phyloP scores from a whole-genome alignment of 2,329 filamentous ascomycete species.

The Beauveria bassiana region DNA sequence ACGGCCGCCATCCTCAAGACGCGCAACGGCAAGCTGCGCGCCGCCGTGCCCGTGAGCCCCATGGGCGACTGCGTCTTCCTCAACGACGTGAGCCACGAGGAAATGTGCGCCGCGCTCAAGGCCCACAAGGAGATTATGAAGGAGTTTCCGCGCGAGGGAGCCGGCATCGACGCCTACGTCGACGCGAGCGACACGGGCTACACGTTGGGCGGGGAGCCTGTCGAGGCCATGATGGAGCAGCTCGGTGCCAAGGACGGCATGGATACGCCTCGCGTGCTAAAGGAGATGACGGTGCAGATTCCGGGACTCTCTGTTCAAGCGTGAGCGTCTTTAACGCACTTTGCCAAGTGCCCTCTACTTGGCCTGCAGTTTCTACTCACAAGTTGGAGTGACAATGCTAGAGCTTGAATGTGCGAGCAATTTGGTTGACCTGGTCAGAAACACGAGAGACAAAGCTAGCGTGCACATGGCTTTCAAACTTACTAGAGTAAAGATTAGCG shows the following conservation, averaged over 20 bases:
- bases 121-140: constrained; percentile 58
- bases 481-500: no score
- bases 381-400: neutral
- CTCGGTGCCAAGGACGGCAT: neutral
- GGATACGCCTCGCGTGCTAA: neutral
- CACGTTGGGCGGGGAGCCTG: constrained; percentile 24
- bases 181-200: constrained; percentile 62
- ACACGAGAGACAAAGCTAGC: no score
- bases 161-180: constrained; percentile 61
- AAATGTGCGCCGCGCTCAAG: constrained; percentile 53
- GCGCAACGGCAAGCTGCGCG: constrained; percentile 58
- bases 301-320: neutral
- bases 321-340: neutral
- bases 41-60: constrained; percentile 57
- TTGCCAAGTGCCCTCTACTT: neutral
- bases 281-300: neutral
- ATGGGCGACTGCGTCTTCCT: constrained; percentile 60
- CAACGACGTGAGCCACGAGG: constrained; percentile 55
- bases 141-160: constrained; percentile 54
- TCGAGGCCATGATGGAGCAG: constrained; percentile 13
- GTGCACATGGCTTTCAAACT: no score
- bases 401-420: neutral
- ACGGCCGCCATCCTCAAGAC: constrained; percentile 65
- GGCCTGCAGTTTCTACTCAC: neutral
- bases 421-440: neutral